phyloP scores from a whole-genome alignment of 805 yeast species.

The Tetrapisispora arboricola region DNA sequence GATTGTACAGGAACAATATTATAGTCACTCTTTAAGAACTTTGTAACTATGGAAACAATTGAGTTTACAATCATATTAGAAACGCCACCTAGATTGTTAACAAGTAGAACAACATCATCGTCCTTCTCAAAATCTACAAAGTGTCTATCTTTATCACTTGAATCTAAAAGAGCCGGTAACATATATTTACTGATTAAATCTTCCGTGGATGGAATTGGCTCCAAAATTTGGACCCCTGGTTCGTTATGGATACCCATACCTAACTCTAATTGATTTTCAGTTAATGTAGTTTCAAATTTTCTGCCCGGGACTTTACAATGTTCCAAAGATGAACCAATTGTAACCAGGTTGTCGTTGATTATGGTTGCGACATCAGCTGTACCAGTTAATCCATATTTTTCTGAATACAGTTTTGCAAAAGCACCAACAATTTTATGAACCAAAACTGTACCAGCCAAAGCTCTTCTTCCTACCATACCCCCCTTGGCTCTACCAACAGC shows the following conservation, averaged over 20 bases:
- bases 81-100: conserved; percentile 87
- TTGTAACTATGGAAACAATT: conserved; percentile 51
- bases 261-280: conserved; percentile 62
- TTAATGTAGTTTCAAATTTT: conserved; percentile 43
- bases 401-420: conserved; percentile 36
- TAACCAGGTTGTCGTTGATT: conserved; percentile 58
- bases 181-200: conserved; percentile 46
- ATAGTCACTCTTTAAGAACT: conserved; percentile 42
- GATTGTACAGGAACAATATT: conserved; percentile 55
- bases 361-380: conserved; percentile 50
- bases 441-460: conserved; percentile 81
- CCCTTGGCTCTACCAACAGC: conserved; percentile 88
- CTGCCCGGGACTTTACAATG: conserved; percentile 88
- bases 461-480: conserved; percentile 89
- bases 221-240: conserved; percentile 57
- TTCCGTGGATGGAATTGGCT: conserved; percentile 58
- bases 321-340: conserved; percentile 83
- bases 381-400: conserved; percentile 38
- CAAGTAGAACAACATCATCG: conserved; percentile 60
- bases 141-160: conserved; percentile 63
- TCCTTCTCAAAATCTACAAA: conserved; percentile 58
- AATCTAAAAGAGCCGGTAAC: conserved; percentile 50
- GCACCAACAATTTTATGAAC: conserved; percentile 85
- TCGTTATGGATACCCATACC: conserved; percentile 97
- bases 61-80: conserved; percentile 71